Evolutionary conservation across 495 filamentous ascomycete species (phyloP).

Genomic region (Daldinia decipiens): DNA sequence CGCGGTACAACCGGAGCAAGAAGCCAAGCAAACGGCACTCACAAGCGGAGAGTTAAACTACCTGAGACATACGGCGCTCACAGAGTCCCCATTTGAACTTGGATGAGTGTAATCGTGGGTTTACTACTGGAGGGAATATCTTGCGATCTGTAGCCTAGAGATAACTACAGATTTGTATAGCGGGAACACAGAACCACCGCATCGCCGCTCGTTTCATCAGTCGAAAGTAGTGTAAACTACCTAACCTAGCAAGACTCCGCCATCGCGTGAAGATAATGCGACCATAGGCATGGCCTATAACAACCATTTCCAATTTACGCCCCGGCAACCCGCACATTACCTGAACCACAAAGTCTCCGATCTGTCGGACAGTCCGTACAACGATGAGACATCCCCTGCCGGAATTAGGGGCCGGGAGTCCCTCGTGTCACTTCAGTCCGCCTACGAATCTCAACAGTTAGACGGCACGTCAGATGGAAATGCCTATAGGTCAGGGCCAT

Average conservation of each 20-base stretch:
- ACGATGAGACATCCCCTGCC: slow-evolving; percentile 35
- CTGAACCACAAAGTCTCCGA: slow-evolving; percentile 57
- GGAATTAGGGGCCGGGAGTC: slow-evolving; percentile 53
- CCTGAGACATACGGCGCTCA: no score
- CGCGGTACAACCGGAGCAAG: neutral
- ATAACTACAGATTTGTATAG: slow-evolving; percentile 11
- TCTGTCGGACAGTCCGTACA: slow-evolving; percentile 52
- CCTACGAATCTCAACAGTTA: slow-evolving; percentile 35
- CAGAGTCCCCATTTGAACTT: neutral
- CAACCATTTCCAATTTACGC: slow-evolving; percentile 26
- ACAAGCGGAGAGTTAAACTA: neutral
- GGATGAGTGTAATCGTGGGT: neutral
- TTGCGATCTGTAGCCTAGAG: slow-evolving; percentile 1
- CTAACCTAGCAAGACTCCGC: neutral
- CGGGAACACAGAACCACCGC: slow-evolving; percentile 9
- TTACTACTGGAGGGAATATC: slow-evolving; percentile 10
- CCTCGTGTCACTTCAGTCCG: slow-evolving; percentile 55
- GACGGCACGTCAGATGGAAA: slow-evolving; percentile 16
- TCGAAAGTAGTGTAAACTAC: slow-evolving; percentile 31
- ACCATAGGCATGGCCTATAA: slow-evolving; percentile 40
- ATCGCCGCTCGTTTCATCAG: slow-evolving; percentile 29
- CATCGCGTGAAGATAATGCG: slow-evolving; percentile 9
- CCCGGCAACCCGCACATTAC: slow-evolving; percentile 41
- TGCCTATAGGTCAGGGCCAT: slow-evolving; percentile 19
- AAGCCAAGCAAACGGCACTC: neutral